Evolutionary conservation across 2,329 filamentous ascomycete genomes (phyloP).

Genomic region (Penicillium expansum): DNA sequence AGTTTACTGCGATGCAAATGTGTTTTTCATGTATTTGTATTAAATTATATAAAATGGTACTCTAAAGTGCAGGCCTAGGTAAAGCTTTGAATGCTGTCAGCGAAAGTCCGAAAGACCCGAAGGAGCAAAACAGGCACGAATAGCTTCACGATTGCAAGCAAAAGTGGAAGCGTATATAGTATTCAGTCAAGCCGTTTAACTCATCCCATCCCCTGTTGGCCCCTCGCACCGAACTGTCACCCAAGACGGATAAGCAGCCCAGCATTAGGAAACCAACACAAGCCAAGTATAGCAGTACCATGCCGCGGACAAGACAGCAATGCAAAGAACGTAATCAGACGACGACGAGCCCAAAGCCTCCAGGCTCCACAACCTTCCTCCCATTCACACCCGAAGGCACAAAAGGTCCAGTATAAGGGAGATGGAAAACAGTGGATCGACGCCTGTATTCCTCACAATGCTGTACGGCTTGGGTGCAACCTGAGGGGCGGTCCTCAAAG

Average conservation of each 20-base stretch:
- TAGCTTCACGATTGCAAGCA: slow-evolving; percentile 13
- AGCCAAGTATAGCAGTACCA: slow-evolving; percentile 33
- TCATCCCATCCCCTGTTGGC: slow-evolving; percentile 45
- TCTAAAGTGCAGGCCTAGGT: neutral
- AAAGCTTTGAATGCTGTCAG: slow-evolving; percentile 17
- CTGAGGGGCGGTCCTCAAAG: slow-evolving; percentile 40
- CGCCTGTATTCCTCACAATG: slow-evolving; percentile 18
- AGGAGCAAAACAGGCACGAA: neutral
- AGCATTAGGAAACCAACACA: slow-evolving; percentile 31
- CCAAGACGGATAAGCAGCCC: slow-evolving; percentile 40
- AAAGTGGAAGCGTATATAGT: slow-evolving; percentile 11
- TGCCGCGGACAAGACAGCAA: slow-evolving; percentile 15
- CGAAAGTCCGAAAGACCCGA: slow-evolving; percentile 7
- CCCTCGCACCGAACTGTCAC: slow-evolving; percentile 28
- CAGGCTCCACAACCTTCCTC: slow-evolving; percentile 47
- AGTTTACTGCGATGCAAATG: neutral
- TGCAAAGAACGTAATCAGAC: slow-evolving; percentile 20
- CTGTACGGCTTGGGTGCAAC: slow-evolving; percentile 23
- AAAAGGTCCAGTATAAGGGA: slow-evolving; percentile 48
- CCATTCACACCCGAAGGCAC: slow-evolving; percentile 22
- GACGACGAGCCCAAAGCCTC: slow-evolving; percentile 27
- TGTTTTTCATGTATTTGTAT: neutral
- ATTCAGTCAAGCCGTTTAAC: slow-evolving; percentile 43
- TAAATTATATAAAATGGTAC: neutral
- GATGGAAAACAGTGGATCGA: slow-evolving; percentile 30